Percentiles rank a stretch among this genome's conserved stretches.
These are phyloP conservation scores for Lepraria neglecta DNA, from an alignment of 495 filamentous ascomycete genomes.

Conservation along the genomic window DNA sequence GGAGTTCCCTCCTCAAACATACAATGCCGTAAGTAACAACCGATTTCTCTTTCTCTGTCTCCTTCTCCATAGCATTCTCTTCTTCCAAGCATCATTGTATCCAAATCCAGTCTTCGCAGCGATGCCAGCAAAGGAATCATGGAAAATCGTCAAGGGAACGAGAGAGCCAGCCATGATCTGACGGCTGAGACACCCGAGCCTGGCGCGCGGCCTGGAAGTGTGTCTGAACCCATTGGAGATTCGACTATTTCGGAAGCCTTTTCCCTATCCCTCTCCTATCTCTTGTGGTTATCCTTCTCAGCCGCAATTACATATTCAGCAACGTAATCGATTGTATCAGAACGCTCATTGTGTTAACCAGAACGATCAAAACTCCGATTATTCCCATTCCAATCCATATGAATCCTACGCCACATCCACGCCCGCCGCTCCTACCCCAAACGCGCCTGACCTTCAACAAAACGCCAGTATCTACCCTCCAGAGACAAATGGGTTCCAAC, in stretches of 20 bases:
- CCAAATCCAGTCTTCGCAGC: neutral
- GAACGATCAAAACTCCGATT: constrained; percentile 20
- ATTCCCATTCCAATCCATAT: constrained; percentile 19
- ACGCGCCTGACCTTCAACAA: constrained; percentile 14
- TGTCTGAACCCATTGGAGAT: too few relatives aligned
- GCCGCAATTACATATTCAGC: neutral
- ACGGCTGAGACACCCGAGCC: too few relatives aligned
- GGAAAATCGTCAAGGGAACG: neutral
- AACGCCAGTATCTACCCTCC: constrained; percentile 29
- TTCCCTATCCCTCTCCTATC: neutral
- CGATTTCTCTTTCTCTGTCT: neutral
- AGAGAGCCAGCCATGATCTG: neutral
- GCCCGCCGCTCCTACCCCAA: constrained; percentile 24
- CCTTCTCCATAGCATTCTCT: constrained; percentile 12
- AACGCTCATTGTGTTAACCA: constrained; percentile 15
- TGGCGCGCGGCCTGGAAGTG: too few relatives aligned
- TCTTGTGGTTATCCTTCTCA: neutral
- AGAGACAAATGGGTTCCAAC: constrained; percentile 19
- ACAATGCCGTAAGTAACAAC: constrained; percentile 54
- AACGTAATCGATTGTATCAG: neutral
- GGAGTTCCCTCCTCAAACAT: constrained; percentile 78
- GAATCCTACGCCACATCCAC: constrained; percentile 24
- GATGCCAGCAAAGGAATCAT: neutral
- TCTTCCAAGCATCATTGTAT: constrained; percentile 9
- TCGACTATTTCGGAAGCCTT: neutral